These are phyloP conservation scores for Lipomyces japonicus DNA, from an alignment of 805 yeast species.

Conservation along the genomic window DNA sequence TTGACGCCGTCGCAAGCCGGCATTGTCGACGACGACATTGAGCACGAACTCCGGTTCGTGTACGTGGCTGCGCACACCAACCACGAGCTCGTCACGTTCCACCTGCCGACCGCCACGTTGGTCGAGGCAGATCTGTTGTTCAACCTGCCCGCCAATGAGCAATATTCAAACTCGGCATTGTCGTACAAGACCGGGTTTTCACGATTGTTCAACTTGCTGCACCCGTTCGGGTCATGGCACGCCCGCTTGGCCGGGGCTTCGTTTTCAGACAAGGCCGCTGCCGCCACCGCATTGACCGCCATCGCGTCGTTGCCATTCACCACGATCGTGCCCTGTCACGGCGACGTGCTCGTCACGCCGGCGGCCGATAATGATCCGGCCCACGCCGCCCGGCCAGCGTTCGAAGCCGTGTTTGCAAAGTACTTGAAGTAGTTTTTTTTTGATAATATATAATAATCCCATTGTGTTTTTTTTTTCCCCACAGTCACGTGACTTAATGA, in stretches of 20 bases:
- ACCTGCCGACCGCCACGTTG: slow-evolving; percentile 47
- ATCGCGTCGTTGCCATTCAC: slow-evolving; percentile 46
- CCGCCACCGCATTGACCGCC: slow-evolving; percentile 7
- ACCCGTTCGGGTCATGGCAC: slow-evolving; percentile 17
- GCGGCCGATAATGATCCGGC: too few relatives aligned
- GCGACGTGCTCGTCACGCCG: slow-evolving; percentile 55
- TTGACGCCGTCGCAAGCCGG: slow-evolving; percentile 16
- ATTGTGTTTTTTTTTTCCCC: too few relatives aligned
- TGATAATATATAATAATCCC: too few relatives aligned
- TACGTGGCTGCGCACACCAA: slow-evolving; percentile 57
- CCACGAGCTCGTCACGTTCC: slow-evolving; percentile 54
- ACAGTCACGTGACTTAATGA: too few relatives aligned
- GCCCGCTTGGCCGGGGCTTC: slow-evolving; percentile 3
- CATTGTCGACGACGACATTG: slow-evolving; percentile 12
- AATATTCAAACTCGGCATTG: slow-evolving; percentile 37
- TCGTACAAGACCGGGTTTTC: slow-evolving; percentile 3
- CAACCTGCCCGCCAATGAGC: slow-evolving; percentile 51
- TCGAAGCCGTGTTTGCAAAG: slow-evolving; percentile 3
- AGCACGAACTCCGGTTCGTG: slow-evolving; percentile 46
- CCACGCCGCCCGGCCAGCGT: slow-evolving; percentile 35
- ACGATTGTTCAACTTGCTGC: slow-evolving; percentile 13
- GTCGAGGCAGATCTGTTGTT: slow-evolving; percentile 60
- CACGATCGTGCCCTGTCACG: slow-evolving; percentile 57
- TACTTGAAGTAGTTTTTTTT: neutral
- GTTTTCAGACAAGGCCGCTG: slow-evolving; percentile 3